phyloP scores from a whole-genome alignment of 2,329 filamentous ascomycete genomes.

The Lasiodiplodia sp. region DNA sequence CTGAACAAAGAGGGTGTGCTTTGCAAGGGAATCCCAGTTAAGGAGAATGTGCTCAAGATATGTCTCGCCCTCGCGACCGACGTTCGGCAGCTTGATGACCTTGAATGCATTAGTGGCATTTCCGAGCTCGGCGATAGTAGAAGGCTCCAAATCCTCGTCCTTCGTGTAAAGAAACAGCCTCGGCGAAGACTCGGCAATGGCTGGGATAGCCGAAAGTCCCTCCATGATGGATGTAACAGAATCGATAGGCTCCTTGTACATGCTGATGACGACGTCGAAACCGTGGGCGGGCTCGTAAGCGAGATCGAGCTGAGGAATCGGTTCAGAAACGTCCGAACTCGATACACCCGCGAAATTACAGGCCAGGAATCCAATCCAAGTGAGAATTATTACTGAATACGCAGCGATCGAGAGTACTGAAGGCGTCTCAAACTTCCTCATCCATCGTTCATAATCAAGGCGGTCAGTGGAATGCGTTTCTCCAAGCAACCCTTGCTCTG shows the following conservation, averaged over 20 bases:
- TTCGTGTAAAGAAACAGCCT: slow-evolving; percentile 45
- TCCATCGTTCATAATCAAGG: neutral
- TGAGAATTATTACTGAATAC: slow-evolving; percentile 15
- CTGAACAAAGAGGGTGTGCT: slow-evolving; percentile 38
- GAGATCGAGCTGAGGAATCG: slow-evolving; percentile 33
- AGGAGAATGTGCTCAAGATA: slow-evolving; percentile 37
- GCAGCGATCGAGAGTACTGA: slow-evolving; percentile 24
- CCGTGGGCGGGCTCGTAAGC: slow-evolving; percentile 35
- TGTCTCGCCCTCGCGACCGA: slow-evolving; percentile 38
- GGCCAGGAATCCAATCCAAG: slow-evolving; percentile 23
- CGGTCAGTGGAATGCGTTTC: neutral
- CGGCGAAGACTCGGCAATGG: slow-evolving; percentile 34
- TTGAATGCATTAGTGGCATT: slow-evolving; percentile 37
- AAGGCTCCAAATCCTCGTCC: slow-evolving; percentile 34
- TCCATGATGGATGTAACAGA: slow-evolving; percentile 38
- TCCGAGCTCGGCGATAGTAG: slow-evolving; percentile 35
- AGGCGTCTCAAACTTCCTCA: neutral
- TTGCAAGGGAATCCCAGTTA: slow-evolving; percentile 36
- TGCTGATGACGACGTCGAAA: slow-evolving; percentile 48
- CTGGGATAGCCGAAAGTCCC: slow-evolving; percentile 36
- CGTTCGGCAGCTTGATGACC: slow-evolving; percentile 41
- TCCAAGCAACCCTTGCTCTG: slow-evolving; percentile 10
- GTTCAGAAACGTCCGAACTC: neutral
- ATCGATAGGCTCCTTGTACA: slow-evolving; percentile 45
- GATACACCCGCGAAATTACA: slow-evolving; percentile 15